Conservation (phyloP, 345 rosid genomes). For the Brassica cretica region DNA sequence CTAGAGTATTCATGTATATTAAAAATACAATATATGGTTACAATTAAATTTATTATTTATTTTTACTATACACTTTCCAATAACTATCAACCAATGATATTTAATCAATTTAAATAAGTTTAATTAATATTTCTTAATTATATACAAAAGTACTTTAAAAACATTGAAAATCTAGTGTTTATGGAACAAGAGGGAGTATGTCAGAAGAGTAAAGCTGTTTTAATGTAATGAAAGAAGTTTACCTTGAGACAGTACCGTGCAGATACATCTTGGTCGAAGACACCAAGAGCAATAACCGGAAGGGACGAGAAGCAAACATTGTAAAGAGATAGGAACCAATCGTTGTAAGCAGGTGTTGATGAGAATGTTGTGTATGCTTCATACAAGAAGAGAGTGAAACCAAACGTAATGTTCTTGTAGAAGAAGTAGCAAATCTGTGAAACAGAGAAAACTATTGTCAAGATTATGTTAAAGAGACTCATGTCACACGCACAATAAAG, state of each 20-base stretch:
- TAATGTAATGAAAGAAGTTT: background rate
- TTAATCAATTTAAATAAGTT: background rate
- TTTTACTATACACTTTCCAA: no score
- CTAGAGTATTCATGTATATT: no score
- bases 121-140: no score
- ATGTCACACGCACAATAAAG: background rate
- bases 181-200: no score
- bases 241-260: constrained; percentile 72
- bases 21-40: no score
- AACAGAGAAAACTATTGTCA: constrained; percentile 1
- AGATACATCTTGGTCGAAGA: constrained; percentile 92
- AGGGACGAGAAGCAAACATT: constrained; percentile 79
- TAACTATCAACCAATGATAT: no score
- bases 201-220: background rate
- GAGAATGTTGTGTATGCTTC: constrained; percentile 82
- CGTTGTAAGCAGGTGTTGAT: constrained; percentile 68
- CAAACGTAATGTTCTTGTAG: constrained; percentile 87
- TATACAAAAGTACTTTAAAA: no score
- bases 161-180: no score
- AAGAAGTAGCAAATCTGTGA: constrained; percentile 94
- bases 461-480: background rate
- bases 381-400: constrained; percentile 71
- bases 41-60: no score
- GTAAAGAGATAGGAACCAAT: constrained; percentile 80
- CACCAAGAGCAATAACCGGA: constrained; percentile 80